These are phyloP conservation scores for Cardiospermum halicacabum DNA, from an alignment of 345 rosid species.

Conservation along the genomic window DNA sequence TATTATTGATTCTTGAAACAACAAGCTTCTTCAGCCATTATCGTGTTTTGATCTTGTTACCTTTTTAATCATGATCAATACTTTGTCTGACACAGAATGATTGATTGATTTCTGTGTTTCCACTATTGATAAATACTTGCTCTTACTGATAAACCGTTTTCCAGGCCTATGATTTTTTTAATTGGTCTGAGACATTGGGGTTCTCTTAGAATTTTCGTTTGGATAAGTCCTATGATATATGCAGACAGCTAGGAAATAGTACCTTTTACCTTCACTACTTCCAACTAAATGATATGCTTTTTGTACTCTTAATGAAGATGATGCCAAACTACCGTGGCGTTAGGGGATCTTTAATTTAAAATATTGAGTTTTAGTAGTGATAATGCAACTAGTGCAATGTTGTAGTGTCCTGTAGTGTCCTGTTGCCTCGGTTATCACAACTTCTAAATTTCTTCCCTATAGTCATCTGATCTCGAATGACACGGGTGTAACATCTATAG, in stretches of 20 bases:
- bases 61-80: neutral
- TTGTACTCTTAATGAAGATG: neutral
- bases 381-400: neutral
- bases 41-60: constrained; percentile 9
- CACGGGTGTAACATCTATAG: neutral
- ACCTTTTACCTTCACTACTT: neutral
- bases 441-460: neutral
- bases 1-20: constrained; percentile 3
- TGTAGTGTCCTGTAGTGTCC: neutral
- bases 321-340: neutral
- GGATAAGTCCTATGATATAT: neutral
- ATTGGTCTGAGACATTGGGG: neutral
- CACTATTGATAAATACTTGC: neutral
- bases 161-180: neutral
- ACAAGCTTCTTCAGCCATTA: constrained; percentile 5
- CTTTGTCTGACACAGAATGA: neutral
- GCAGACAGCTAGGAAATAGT: neutral
- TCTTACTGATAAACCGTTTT: neutral
- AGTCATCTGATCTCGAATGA: too few species aligned
- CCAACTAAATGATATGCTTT: neutral
- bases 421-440: neutral
- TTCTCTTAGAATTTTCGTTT: constrained; percentile 4
- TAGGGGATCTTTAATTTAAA: neutral
- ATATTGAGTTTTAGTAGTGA: neutral
- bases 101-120: neutral